Conservation (phyloP, 805 yeast species). For the Metschnikowia bowlesiae region DNA sequence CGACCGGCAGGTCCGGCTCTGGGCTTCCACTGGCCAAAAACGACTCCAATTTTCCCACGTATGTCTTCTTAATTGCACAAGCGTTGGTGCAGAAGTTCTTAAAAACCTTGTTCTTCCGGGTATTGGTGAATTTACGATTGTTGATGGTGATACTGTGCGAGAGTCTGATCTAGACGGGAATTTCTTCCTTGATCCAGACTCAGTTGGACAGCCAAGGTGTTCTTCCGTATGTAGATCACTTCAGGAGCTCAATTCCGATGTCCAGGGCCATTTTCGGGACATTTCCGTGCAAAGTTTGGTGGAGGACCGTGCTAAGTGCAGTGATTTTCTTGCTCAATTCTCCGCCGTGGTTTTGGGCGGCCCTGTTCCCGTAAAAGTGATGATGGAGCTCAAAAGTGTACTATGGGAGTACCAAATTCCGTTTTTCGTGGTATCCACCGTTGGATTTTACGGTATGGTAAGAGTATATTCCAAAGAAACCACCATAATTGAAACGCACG, state of each 20-base stretch:
- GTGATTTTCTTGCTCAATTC: constrained; percentile 45
- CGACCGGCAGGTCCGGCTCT: constrained; percentile 83
- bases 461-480: constrained; percentile 52
- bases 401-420: constrained; percentile 50
- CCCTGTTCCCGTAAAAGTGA: constrained; percentile 15
- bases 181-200: constrained; percentile 51
- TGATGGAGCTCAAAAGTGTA: constrained; percentile 27
- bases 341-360: constrained; percentile 45
- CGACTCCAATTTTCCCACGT: constrained; percentile 54
- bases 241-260: constrained; percentile 59
- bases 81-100: constrained; percentile 60
- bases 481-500: constrained; percentile 70
- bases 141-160: constrained; percentile 43
- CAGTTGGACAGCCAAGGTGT: constrained; percentile 42
- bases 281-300: constrained; percentile 9
- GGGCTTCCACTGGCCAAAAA: constrained; percentile 78
- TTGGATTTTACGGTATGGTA: constrained; percentile 65
- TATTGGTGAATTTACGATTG: constrained; percentile 57
- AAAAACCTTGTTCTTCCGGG: constrained; percentile 79
- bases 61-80: constrained; percentile 54
- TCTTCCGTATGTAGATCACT: constrained; percentile 38
- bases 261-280: constrained; percentile 30
- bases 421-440: constrained; percentile 44
- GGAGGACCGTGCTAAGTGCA: background rate
- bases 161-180: constrained; percentile 49